phyloP scores from a whole-genome alignment of 2,329 filamentous ascomycete species.

The Aspergillus oerlinghausenensis region DNA sequence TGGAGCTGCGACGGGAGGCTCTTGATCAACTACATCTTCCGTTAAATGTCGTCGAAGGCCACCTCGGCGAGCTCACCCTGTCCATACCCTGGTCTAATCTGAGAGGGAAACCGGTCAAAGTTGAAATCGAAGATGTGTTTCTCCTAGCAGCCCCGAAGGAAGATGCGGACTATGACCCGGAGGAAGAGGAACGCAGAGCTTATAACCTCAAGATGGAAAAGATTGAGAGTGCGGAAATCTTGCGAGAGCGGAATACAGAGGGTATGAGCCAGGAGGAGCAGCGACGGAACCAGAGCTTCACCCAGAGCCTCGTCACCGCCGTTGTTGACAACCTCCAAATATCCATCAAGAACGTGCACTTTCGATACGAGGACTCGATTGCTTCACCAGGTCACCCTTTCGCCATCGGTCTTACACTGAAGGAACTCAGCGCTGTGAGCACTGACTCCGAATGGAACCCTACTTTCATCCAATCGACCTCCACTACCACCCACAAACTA shows the following conservation, averaged over 20 bases:
- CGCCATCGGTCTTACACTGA: conserved; percentile 82
- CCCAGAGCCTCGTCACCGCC: conserved; percentile 87
- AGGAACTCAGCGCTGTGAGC: conserved; percentile 95
- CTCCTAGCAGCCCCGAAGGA: conserved; percentile 92
- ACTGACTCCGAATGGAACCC: conserved; percentile 94
- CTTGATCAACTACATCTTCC: conserved; percentile 95
- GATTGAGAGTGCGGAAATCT: conserved; percentile 87
- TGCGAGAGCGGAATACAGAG: conserved; percentile 89
- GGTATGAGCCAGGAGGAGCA: conserved; percentile 93
- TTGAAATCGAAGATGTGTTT: conserved; percentile 96
- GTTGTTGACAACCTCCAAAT: conserved; percentile 98
- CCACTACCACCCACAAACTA: conserved; percentile 82
- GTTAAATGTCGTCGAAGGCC: conserved; percentile 92
- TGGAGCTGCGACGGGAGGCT: conserved; percentile 89
- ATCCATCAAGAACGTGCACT: conserved; percentile 95
- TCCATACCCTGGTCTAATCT: conserved; percentile 97
- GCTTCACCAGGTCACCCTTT: conserved; percentile 94
- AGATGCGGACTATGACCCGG: conserved; percentile 86
- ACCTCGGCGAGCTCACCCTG: conserved; percentile 85
- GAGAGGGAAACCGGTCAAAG: conserved; percentile 85
- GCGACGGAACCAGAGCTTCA: conserved; percentile 97
- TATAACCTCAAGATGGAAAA: conserved; percentile 99
- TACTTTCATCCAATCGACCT: conserved; percentile 87
- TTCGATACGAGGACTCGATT: conserved; percentile 96
- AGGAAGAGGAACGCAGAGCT: conserved; percentile 80